phyloP scores from a whole-genome alignment of 1,284 basidiomycete species.

The Bjerkandera adusta region DNA sequence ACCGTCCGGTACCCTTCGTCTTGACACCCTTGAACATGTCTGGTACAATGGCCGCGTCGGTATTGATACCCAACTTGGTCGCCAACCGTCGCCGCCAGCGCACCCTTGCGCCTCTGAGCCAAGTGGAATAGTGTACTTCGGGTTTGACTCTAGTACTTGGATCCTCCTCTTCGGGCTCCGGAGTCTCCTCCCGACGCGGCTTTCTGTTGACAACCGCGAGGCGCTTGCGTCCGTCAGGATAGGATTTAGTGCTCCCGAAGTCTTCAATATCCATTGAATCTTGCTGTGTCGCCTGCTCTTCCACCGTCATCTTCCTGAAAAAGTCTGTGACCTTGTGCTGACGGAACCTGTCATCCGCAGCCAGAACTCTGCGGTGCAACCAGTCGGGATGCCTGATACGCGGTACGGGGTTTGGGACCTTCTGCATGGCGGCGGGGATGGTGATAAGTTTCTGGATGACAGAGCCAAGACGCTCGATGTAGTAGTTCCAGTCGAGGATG shows the following conservation, averaged over 20 bases:
- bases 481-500: constrained; percentile 98
- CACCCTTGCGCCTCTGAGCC: constrained; percentile 79
- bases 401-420: constrained; percentile 94
- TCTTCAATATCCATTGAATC: constrained; percentile 68
- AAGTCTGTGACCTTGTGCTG: constrained; percentile 98
- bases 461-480: constrained; percentile 96
- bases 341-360: constrained; percentile 93
- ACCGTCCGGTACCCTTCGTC: constrained; percentile 68
- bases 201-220: constrained; percentile 60
- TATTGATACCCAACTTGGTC: constrained; percentile 34
- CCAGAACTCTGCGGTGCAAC: constrained; percentile 90
- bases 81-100: constrained; percentile 74
- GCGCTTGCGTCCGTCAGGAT: constrained; percentile 36
- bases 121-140: constrained; percentile 69
- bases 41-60: constrained; percentile 47
- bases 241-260: constrained; percentile 36
- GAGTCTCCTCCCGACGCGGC: constrained; percentile 35
- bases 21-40: constrained; percentile 80
- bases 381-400: constrained; percentile 97
- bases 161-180: constrained; percentile 36
- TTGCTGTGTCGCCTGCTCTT: constrained; percentile 25
- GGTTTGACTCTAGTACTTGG: constrained; percentile 34
- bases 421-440: constrained; percentile 98
- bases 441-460: constrained; percentile 99
- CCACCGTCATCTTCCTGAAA: constrained; percentile 61